Evolutionary conservation across 2,329 filamentous ascomycete genomes (phyloP).

Genomic region (Fusarium burgessii): DNA sequence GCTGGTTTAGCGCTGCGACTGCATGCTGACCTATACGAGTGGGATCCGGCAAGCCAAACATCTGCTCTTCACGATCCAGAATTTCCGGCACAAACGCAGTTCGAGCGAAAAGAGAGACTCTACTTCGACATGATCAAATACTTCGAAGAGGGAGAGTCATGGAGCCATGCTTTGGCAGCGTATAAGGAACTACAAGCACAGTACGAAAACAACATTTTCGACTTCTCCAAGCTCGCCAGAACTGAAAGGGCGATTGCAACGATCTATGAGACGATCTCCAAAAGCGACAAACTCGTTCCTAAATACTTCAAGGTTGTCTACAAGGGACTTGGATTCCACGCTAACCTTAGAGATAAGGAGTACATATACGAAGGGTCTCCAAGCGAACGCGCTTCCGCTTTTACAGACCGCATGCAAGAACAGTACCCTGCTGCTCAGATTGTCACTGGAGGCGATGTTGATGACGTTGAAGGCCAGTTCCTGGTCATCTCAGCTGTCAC

Average conservation of each 20-base stretch:
- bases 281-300: constrained; percentile 80
- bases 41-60: constrained; percentile 79
- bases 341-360: constrained; percentile 85
- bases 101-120: constrained; percentile 91
- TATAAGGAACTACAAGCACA: constrained; percentile 93
- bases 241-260: constrained; percentile 91
- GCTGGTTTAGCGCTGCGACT: constrained; percentile 89
- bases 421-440: constrained; percentile 89
- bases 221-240: constrained; percentile 91
- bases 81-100: constrained; percentile 86
- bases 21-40: constrained; percentile 92
- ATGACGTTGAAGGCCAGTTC: constrained; percentile 92
- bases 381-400: constrained; percentile 80
- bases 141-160: constrained; percentile 94
- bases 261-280: constrained; percentile 89
- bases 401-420: constrained; percentile 92
- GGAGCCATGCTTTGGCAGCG: constrained; percentile 86
- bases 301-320: constrained; percentile 94
- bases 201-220: constrained; percentile 89
- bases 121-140: constrained; percentile 96
- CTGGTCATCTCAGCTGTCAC: constrained; percentile 84
- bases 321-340: constrained; percentile 88
- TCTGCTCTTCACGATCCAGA: constrained; percentile 76
- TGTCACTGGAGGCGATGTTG: constrained; percentile 73
- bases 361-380: constrained; percentile 90